Evolutionary conservation across 768 basidiomycete species (phyloP).

Genomic region (Leccinum ochraceum): DNA sequence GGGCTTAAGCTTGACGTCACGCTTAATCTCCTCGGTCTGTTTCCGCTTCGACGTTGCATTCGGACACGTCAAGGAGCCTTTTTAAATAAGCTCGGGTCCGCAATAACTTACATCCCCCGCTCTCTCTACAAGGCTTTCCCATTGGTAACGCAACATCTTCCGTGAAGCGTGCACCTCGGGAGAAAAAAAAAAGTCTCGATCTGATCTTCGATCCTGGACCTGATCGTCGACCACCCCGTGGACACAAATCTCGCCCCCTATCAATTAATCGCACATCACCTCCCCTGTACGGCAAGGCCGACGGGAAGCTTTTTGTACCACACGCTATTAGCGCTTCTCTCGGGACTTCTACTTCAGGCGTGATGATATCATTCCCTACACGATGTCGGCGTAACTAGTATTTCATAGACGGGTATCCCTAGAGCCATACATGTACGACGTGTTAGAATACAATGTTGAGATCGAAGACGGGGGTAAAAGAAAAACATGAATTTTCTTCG

Average conservation of each 20-base stretch:
- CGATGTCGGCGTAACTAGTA: constrained; percentile 2
- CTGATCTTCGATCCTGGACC: constrained; percentile 34
- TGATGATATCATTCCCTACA: neutral
- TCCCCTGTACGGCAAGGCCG: constrained; percentile 16
- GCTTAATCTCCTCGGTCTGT: constrained; percentile 11
- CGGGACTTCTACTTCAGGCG: neutral
- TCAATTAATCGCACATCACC: constrained; percentile 20
- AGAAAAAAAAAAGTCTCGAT: constrained; percentile 17
- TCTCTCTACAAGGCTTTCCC: constrained; percentile 5
- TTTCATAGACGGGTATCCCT: constrained; percentile 18
- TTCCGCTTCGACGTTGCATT: neutral
- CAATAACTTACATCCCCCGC: neutral
- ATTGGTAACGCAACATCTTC: constrained; percentile 18
- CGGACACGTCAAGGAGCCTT: constrained; percentile 20
- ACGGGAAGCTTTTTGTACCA: neutral
- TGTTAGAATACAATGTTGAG: constrained; percentile 19
- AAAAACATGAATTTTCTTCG: constrained; percentile 1
- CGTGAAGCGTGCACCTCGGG: constrained; percentile 26
- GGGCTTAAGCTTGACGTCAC: neutral
- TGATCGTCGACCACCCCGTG: constrained; percentile 25
- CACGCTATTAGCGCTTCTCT: constrained; percentile 2
- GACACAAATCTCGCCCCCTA: constrained; percentile 16
- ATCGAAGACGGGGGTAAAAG: neutral
- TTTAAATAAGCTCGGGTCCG: constrained; percentile 8
- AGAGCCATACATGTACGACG: constrained; percentile 15